Evolutionary conservation across 2,329 filamentous ascomycete species (phyloP).

Genomic region (Fonsecaea multimorphosa): DNA sequence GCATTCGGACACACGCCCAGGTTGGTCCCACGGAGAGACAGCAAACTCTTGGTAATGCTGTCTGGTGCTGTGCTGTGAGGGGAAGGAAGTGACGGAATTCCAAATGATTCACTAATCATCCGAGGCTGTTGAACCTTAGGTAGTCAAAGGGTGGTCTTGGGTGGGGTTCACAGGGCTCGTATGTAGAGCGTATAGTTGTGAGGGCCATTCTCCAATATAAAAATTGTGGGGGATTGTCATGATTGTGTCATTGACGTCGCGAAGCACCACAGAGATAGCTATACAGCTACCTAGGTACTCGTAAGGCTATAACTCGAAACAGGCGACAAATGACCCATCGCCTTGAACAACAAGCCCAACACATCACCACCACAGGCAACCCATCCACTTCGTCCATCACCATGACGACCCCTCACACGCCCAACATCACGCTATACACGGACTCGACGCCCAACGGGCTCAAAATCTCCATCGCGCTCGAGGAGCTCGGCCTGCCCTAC

Average conservation of each 20-base stretch:
- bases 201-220: neutral
- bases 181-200: neutral
- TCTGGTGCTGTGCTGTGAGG: too few relatives aligned
- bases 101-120: slow-evolving; percentile 6
- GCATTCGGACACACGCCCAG: too few relatives aligned
- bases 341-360: slow-evolving; percentile 30
- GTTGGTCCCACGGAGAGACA: too few relatives aligned
- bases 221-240: too few relatives aligned
- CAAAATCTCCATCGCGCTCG: slow-evolving; percentile 84
- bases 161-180: neutral
- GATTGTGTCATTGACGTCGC: neutral
- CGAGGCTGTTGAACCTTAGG: neutral
- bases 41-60: too few relatives aligned
- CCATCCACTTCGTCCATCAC: neutral
- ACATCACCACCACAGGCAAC: too few relatives aligned
- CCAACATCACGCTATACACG: slow-evolving; percentile 78
- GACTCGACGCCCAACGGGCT: slow-evolving; percentile 85
- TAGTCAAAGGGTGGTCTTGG: too few relatives aligned
- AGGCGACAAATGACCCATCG: slow-evolving; percentile 19
- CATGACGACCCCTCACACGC: slow-evolving; percentile 26
- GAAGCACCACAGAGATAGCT: too few relatives aligned
- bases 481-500: slow-evolving; percentile 70
- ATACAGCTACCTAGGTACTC: too few relatives aligned
- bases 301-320: too few relatives aligned
- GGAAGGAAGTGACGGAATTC: neutral